phyloP scores from a whole-genome alignment of 441 rosid species.

The Pelargonium fulgidum region DNA sequence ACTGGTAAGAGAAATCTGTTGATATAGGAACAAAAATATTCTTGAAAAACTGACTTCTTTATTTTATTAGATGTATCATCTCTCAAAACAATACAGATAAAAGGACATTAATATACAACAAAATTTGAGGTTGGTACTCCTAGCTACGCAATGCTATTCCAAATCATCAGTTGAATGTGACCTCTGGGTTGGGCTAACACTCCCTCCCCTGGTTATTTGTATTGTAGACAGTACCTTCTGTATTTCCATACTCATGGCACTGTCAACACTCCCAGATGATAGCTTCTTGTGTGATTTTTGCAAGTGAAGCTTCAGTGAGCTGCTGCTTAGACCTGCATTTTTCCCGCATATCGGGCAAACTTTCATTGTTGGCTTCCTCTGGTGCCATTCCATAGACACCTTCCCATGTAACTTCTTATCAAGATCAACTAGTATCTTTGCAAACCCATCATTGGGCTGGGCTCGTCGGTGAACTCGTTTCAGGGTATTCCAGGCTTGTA shows the following conservation, averaged over 20 bases:
- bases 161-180: conserved; percentile 3
- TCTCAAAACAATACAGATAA: too few species aligned
- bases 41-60: too few species aligned
- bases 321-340: conserved; percentile 89
- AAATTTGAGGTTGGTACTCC: too few species aligned
- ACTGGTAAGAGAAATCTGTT: too few species aligned
- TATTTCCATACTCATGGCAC: conserved; percentile 96
- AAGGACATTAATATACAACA: too few species aligned
- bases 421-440: conserved; percentile 52
- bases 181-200: conserved; percentile 49
- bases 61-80: too few species aligned
- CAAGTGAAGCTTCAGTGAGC: conserved; percentile 84
- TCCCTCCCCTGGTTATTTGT: conserved; percentile 39
- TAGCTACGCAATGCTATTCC: neutral
- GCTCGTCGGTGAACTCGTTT: conserved; percentile 85
- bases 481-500: conserved; percentile 74
- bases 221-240: conserved; percentile 89
- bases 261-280: conserved; percentile 95
- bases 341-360: conserved; percentile 96
- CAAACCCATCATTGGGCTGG: conserved; percentile 95
- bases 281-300: conserved; percentile 82
- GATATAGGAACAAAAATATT: too few species aligned
- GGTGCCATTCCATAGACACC: conserved; percentile 95
- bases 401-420: conserved; percentile 68
- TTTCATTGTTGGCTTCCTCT: conserved; percentile 73